These are phyloP conservation scores for Esteya vermicola DNA, from an alignment of 2,329 filamentous ascomycete genomes.

Conservation along the genomic window DNA sequence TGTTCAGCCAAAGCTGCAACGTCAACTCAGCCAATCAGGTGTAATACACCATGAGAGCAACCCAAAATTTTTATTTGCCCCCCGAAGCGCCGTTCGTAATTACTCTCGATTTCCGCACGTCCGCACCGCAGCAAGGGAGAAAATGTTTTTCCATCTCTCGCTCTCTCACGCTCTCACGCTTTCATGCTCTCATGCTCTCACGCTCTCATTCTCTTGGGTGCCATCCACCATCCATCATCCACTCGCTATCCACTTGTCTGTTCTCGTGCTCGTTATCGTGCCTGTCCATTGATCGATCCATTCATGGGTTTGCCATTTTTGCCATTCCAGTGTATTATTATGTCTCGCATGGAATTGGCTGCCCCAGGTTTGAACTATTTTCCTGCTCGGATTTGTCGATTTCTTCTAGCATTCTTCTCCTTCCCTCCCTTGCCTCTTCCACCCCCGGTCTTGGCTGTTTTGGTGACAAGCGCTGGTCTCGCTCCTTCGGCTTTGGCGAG, in stretches of 20 bases:
- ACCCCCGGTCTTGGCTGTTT: neutral
- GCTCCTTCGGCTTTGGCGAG: constrained; percentile 1
- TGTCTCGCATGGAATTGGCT: constrained; percentile 1
- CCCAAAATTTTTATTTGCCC: too few relatives aligned
- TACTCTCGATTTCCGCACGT: constrained; percentile 7
- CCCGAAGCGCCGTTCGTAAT: constrained; percentile 7
- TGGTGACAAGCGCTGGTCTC: neutral
- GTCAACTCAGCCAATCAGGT: constrained; percentile 4
- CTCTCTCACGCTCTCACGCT: too few relatives aligned
- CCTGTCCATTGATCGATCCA: neutral
- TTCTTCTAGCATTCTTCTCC: neutral
- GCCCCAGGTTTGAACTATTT: constrained; percentile 1
- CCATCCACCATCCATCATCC: neutral
- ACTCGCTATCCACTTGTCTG: neutral
- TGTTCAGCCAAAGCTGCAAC: neutral
- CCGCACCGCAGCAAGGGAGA: neutral
- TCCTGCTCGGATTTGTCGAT: neutral
- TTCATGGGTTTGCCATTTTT: constrained; percentile 1
- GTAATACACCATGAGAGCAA: constrained; percentile 5
- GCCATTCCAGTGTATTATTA: neutral
- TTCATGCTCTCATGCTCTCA: too few relatives aligned
- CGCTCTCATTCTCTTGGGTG: neutral
- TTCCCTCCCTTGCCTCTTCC: too few relatives aligned
- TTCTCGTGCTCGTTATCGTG: constrained; percentile 1
- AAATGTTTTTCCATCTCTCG: too few relatives aligned